Evolutionary conservation across 225 moss, liverwort and hornwort species (phyloP).

Genomic region (Rhytidiadelphus loreus): DNA sequence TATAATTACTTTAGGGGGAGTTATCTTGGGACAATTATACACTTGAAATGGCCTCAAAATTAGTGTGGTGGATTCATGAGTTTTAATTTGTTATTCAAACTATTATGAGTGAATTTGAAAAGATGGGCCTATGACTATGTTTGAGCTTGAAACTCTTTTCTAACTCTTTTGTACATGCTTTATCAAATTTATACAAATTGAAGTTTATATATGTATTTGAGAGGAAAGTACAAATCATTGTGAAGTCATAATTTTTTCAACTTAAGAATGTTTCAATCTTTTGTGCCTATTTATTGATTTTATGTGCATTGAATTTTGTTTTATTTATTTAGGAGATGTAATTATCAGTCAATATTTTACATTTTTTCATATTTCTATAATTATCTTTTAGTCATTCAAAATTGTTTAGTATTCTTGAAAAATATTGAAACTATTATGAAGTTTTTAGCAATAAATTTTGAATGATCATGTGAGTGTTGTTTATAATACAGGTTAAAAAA

Average conservation of each 20-base stretch:
- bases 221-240: neutral
- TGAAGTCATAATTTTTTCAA: neutral
- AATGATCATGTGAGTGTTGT: rapidly evolving
- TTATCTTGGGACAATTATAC: neutral
- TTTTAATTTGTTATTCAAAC: too few relatives aligned
- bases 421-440: too few relatives aligned
- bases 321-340: neutral
- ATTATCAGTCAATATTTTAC: neutral
- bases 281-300: neutral
- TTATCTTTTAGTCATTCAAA: neutral
- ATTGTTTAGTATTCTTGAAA: neutral
- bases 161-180: neutral
- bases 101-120: neutral
- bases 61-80: neutral
- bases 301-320: neutral
- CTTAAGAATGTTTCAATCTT: neutral
- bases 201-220: too few relatives aligned
- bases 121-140: neutral
- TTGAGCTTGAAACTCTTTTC: too few relatives aligned
- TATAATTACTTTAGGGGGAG: neutral
- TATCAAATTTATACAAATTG: neutral
- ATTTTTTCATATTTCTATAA: neutral
- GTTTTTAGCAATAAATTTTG: rapidly evolving
- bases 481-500: rapidly evolving
- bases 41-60: neutral